Conservation (phyloP, 495 filamentous ascomycete genomes). For the Cercophora newfieldiana region DNA sequence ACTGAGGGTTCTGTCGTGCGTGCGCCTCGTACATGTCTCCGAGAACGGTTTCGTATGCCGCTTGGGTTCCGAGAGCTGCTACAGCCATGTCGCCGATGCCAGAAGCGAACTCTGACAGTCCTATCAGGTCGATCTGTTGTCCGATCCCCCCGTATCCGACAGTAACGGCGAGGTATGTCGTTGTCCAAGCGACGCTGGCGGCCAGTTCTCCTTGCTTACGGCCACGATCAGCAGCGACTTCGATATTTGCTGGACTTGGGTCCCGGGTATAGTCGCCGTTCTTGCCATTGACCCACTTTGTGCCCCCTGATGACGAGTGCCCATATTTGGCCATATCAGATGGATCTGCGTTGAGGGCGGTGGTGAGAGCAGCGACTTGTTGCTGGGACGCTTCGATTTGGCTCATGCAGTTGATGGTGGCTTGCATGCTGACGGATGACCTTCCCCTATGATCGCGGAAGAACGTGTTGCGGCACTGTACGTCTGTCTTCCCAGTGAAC, state of each 20-base stretch:
- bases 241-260: neutral
- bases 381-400: neutral
- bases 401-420: neutral
- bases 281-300: neutral
- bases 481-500: neutral
- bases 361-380: neutral
- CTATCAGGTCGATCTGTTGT: neutral
- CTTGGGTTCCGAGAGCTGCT: neutral
- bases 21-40: neutral
- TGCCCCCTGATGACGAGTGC: neutral
- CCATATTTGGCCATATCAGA: neutral
- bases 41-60: neutral
- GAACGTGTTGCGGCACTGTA: neutral
- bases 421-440: neutral
- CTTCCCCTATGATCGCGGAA: neutral
- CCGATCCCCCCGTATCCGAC: neutral
- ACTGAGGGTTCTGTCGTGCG: neutral
- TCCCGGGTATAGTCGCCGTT: neutral
- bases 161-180: neutral
- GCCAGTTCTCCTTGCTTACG: neutral
- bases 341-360: neutral
- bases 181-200: neutral
- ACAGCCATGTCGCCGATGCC: neutral
- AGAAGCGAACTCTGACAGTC: neutral
- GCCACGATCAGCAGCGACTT: neutral